phyloP scores from a whole-genome alignment of 2,329 filamentous ascomycete genomes.

The Xylariaceae sp. region DNA sequence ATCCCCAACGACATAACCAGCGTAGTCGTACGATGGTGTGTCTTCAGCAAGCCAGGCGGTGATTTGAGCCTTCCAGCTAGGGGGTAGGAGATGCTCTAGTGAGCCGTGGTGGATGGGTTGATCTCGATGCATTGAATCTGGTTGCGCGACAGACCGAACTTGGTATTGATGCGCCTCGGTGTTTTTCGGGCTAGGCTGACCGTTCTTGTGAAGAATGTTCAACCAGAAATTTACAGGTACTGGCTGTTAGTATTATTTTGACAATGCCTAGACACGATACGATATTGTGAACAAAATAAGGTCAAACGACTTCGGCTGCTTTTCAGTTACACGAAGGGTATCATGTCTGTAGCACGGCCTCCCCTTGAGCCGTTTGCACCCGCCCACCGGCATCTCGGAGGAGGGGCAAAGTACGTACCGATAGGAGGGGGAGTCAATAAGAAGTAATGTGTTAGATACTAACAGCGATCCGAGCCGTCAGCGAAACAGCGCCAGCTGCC shows the following conservation, averaged over 20 bases:
- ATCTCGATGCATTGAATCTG: slow-evolving; percentile 35
- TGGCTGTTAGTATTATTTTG: too few relatives aligned
- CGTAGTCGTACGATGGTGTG: slow-evolving; percentile 95
- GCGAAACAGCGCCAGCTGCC: too few relatives aligned
- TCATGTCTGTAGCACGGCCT: neutral
- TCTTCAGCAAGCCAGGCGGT: slow-evolving; percentile 92
- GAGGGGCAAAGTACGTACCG: neutral
- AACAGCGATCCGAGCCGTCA: too few relatives aligned
- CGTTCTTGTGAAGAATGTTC: too few relatives aligned
- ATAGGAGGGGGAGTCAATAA: too few relatives aligned
- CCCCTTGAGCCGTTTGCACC: slow-evolving; percentile 33
- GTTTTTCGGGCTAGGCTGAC: too few relatives aligned
- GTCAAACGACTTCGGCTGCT: neutral
- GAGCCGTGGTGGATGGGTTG: slow-evolving; percentile 48
- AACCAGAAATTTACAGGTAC: too few relatives aligned
- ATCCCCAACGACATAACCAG: slow-evolving; percentile 92
- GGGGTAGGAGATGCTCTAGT: slow-evolving; percentile 76
- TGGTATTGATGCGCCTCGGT: neutral
- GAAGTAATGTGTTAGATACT: too few relatives aligned
- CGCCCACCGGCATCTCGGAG: too few relatives aligned
- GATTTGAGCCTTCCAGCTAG: slow-evolving; percentile 81
- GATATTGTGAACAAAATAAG: too few relatives aligned
- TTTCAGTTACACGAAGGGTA: neutral
- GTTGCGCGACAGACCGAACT: too few relatives aligned
- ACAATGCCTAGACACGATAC: too few relatives aligned